phyloP scores from a whole-genome alignment of 2,329 filamentous ascomycete species.

The Ciborinia camelliae region DNA sequence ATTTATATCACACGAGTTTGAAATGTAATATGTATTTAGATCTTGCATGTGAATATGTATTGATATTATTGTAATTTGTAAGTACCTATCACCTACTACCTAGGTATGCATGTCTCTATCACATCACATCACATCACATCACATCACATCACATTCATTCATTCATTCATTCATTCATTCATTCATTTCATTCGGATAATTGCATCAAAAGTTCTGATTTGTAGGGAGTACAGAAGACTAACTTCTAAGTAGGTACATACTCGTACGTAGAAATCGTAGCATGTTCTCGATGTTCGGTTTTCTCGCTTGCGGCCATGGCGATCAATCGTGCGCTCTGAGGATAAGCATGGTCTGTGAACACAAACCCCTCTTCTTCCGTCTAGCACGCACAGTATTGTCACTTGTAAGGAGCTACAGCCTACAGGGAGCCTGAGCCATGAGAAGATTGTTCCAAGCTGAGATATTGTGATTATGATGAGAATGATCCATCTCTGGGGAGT shows the following conservation, averaged over 20 bases:
- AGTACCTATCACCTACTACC: no score
- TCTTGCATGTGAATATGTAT: slow-evolving; percentile 14
- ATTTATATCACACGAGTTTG: slow-evolving; percentile 18
- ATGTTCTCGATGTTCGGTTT: slow-evolving; percentile 2
- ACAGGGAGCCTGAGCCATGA: not conserved
- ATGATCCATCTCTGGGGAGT: not conserved
- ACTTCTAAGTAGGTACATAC: no score
- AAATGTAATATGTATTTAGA: slow-evolving; percentile 15
- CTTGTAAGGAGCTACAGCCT: not conserved
- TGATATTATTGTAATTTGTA: no score
- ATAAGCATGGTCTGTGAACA: slow-evolving; percentile 15
- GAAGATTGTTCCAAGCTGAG: not conserved
- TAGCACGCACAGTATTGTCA: not conserved
- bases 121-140: not conserved
- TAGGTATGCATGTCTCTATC: not conserved
- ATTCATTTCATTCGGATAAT: slow-evolving; percentile 5
- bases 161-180: no score
- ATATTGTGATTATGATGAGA: not conserved
- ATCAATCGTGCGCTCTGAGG: slow-evolving; percentile 9
- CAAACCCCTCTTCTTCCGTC: slow-evolving; percentile 16
- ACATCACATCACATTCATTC: not conserved
- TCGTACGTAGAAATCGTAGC: no score
- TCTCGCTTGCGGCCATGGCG: slow-evolving; percentile 15
- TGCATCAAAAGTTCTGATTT: slow-evolving; percentile 4
- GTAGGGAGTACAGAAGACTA: no score